Percentiles rank a stretch among this genome's conserved stretches.
These are phyloP conservation scores for Diospyros lotus DNA, from an alignment of 148 eudicot genomes.

Conservation along the genomic window DNA sequence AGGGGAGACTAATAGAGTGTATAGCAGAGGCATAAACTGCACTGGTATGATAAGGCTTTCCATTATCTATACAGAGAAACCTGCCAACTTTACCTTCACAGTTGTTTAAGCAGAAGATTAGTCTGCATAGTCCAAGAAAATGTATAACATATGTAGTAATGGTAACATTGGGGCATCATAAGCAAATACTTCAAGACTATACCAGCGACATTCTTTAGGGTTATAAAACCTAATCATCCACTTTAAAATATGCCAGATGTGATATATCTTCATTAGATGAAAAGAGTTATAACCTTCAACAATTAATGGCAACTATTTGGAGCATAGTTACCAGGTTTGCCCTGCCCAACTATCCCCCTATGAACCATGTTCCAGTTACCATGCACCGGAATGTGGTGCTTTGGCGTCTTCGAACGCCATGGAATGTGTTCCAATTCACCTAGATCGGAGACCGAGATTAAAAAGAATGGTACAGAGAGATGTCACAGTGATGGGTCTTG, in stretches of 20 bases:
- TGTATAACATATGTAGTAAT: background rate
- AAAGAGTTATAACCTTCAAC: background rate
- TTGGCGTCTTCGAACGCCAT: no score
- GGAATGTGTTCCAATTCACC: no score
- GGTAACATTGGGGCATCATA: background rate
- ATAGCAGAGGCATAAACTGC: slow-evolving; percentile 92
- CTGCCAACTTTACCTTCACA: slow-evolving; percentile 54
- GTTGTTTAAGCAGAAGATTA: slow-evolving; percentile 9
- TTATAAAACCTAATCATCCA: background rate
- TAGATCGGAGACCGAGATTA: no score
- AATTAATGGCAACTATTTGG: background rate
- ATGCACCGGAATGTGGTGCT: no score
- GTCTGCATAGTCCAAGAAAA: background rate
- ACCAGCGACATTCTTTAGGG: background rate
- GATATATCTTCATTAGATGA: background rate
- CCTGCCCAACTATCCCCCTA: no score
- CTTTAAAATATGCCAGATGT: background rate
- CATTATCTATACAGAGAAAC: slow-evolving; percentile 53
- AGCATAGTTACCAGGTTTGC: background rate
- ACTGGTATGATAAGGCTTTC: slow-evolving; percentile 74
- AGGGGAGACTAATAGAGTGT: slow-evolving; percentile 78
- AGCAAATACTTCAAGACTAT: background rate
- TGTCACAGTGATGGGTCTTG: no score
- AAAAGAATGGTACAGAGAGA: no score
- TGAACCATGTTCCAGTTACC: no score